These are phyloP conservation scores for Cryptococcus sp. DNA, from an alignment of 1,284 basidiomycete species.

Conservation along the genomic window DNA sequence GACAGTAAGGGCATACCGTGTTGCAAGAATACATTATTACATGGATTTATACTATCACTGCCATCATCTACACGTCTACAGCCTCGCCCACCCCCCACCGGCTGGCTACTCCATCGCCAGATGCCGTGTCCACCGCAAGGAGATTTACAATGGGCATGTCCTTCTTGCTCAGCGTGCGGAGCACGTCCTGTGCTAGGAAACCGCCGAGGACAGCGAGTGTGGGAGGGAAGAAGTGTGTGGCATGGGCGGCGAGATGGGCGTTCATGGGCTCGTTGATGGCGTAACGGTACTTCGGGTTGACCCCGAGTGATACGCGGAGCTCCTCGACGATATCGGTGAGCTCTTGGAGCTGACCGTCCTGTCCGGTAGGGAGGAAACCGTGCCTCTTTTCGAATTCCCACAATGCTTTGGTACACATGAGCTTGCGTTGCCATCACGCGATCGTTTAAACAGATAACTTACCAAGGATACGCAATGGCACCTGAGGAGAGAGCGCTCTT, in stretches of 20 bases:
- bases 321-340: conserved; percentile 60
- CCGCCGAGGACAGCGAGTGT: conserved; percentile 91
- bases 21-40: not conserved
- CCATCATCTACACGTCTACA: conserved; percentile 15
- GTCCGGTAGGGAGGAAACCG: conserved; percentile 58
- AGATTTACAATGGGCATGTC: conserved; percentile 92
- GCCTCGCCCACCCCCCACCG: conserved; percentile 40
- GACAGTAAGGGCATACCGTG: not conserved
- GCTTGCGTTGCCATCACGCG: not conserved
- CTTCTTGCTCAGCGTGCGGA: conserved; percentile 83
- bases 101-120: conserved; percentile 50
- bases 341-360: conserved; percentile 55
- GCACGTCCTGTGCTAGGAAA: conserved; percentile 87
- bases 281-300: conserved; percentile 64
- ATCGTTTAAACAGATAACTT: conserved; percentile 24
- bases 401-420: conserved; percentile 56
- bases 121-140: conserved; percentile 77
- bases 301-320: conserved; percentile 61
- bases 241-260: conserved; percentile 60
- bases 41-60: not conserved
- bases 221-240: conserved; percentile 79
- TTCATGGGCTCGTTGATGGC: conserved; percentile 56
- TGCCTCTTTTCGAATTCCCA: conserved; percentile 76
- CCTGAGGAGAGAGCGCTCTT: conserved; percentile 70
- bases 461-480: conserved; percentile 72